Conservation (phyloP, 441 rosid species). For the Eruca vesicaria region DNA sequence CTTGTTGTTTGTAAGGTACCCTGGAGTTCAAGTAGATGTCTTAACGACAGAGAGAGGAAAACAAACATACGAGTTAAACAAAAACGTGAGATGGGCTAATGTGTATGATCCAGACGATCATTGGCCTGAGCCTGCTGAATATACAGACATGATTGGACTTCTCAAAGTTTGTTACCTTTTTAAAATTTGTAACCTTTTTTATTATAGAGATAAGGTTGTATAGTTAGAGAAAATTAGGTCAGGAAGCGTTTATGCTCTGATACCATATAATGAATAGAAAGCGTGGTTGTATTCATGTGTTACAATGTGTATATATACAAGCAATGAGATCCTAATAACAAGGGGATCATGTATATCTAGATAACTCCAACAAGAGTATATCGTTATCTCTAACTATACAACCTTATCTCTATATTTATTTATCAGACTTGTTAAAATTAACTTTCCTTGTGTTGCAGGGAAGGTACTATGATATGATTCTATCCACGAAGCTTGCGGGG, state of each 20-base stretch:
- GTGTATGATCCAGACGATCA: constrained; percentile 78
- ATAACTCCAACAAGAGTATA: too few species aligned
- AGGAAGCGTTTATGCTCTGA: too few species aligned
- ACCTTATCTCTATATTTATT: too few species aligned
- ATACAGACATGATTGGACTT: constrained; percentile 76
- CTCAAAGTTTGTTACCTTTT: constrained; percentile 54
- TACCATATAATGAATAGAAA: too few species aligned
- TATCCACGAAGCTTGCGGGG: constrained; percentile 89
- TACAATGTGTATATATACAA: too few species aligned
- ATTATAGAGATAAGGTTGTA: too few species aligned
- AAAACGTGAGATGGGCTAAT: constrained; percentile 93
- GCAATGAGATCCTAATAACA: too few species aligned
- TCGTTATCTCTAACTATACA: too few species aligned
- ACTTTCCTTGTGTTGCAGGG: constrained; percentile 41
- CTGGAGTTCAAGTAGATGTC: constrained; percentile 82
- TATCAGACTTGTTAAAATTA: neutral
- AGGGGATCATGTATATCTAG: too few species aligned
- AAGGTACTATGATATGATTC: constrained; percentile 91
- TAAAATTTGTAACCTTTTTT: neutral
- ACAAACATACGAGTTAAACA: constrained; percentile 85
- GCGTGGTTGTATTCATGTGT: too few species aligned
- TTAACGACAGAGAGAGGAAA: constrained; percentile 80
- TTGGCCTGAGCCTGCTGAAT: constrained; percentile 90
- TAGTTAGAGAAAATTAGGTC: too few species aligned
- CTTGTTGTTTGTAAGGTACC: constrained; percentile 50